Conservation (phyloP, 305 asterid species). For the Nicotiana rustica region DNA sequence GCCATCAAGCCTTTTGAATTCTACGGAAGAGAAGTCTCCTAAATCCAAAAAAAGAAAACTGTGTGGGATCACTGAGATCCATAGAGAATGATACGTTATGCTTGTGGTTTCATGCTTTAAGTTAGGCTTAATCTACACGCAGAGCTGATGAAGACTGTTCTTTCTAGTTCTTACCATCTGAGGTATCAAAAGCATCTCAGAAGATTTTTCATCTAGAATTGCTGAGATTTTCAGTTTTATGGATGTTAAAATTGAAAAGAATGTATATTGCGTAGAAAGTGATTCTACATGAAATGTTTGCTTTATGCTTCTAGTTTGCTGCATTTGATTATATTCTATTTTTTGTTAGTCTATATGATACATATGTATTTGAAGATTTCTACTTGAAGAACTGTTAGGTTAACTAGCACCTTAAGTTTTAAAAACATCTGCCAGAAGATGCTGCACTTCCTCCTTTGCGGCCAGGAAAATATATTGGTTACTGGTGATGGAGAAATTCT, state of each 20-base stretch:
- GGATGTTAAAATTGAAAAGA: not conserved
- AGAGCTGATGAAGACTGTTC: not conserved
- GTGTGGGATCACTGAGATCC: conserved; percentile 32
- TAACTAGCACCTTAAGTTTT: conserved; percentile 14
- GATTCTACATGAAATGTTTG: conserved; percentile 4
- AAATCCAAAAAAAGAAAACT: conserved; percentile 43
- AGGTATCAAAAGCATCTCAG: conserved; percentile 18
- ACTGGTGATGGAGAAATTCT: conserved; percentile 9
- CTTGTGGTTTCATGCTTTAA: conserved; percentile 21
- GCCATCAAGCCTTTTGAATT: conserved; percentile 48
- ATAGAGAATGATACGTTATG: conserved; percentile 38
- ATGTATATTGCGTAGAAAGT: not conserved
- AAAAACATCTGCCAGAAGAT: conserved; percentile 16
- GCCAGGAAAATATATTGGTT: not conserved
- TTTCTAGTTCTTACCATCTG: conserved; percentile 28
- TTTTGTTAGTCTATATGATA: conserved; percentile 19
- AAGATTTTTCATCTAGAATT: conserved; percentile 19
- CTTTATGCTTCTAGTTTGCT: not conserved
- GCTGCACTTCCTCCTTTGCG: conserved; percentile 1
- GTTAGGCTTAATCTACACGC: not conserved
- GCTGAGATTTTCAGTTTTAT: not conserved
- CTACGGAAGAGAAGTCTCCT: conserved; percentile 41
- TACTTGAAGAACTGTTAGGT: conserved; percentile 16
- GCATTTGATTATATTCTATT: not conserved
- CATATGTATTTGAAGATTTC: not conserved